phyloP scores from a whole-genome alignment of 352 stramenopile species.

The Phytophthora multivora region DNA sequence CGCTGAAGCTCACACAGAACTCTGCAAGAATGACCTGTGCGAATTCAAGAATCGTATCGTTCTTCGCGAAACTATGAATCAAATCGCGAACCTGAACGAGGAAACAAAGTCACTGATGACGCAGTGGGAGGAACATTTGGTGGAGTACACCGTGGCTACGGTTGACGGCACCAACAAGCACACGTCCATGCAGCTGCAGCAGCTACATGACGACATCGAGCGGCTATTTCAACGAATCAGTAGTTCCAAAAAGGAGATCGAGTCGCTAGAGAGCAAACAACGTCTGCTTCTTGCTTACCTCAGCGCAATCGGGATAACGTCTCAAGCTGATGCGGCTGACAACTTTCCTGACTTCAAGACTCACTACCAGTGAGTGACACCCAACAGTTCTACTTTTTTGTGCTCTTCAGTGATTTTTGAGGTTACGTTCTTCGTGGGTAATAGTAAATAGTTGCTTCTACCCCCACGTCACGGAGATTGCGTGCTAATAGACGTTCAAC shows the following conservation, averaged over 20 bases:
- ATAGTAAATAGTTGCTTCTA: slow-evolving; percentile 76
- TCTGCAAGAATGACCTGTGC: slow-evolving; percentile 56
- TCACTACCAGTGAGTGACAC: slow-evolving; percentile 35
- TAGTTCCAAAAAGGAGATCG: slow-evolving; percentile 44
- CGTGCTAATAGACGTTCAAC: slow-evolving; percentile 77
- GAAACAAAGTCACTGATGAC: slow-evolving; percentile 19
- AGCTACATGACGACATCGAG: slow-evolving; percentile 42
- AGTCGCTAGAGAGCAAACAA: slow-evolving; percentile 43
- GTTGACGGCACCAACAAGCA: background rate
- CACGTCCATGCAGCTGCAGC: background rate
- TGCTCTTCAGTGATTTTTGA: background rate
- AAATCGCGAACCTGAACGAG: slow-evolving; percentile 51
- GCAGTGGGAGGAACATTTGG: slow-evolving; percentile 34
- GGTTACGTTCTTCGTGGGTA: slow-evolving; percentile 35
- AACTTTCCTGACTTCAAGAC: slow-evolving; percentile 46
- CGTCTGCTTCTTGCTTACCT: slow-evolving; percentile 48
- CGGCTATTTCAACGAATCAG: slow-evolving; percentile 62
- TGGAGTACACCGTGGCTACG: slow-evolving; percentile 11
- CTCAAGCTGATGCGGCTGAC: slow-evolving; percentile 54
- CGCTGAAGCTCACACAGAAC: slow-evolving; percentile 63
- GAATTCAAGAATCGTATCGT: slow-evolving; percentile 68
- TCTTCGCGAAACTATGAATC: slow-evolving; percentile 69
- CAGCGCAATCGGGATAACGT: slow-evolving; percentile 61
- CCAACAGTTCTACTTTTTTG: background rate
- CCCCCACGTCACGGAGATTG: slow-evolving; percentile 55